Conservation (phyloP, 345 rosid genomes). For the Eutrema yunnanense region DNA sequence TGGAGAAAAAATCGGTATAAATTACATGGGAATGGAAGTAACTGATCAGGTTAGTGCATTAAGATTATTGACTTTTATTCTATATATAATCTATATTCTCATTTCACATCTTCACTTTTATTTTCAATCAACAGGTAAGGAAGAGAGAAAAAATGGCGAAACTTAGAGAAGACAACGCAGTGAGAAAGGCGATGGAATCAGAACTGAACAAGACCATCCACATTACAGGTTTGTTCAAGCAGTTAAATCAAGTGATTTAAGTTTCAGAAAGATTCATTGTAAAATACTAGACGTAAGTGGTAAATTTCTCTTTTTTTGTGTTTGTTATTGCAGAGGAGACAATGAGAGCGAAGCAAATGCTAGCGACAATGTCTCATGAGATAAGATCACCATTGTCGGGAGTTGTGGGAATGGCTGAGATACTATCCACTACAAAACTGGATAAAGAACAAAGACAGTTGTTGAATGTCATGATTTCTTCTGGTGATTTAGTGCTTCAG, state of each 20-base stretch:
- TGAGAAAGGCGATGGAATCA: conserved; percentile 91
- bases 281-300: not conserved
- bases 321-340: conserved; percentile 71
- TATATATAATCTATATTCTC: not conserved
- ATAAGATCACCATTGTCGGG: conserved; percentile 92
- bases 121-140: conserved; percentile 40
- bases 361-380: conserved; percentile 98
- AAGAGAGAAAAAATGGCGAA: conserved; percentile 86
- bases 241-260: not conserved
- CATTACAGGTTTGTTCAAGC: conserved; percentile 62
- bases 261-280: not conserved
- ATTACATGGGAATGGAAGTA: conserved; percentile 96
- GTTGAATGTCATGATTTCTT: conserved; percentile 88
- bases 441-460: conserved; percentile 72
- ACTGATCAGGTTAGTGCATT: conserved; percentile 70
- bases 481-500: conserved; percentile 95
- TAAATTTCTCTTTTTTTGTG: not conserved
- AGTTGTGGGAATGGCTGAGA: conserved; percentile 97
- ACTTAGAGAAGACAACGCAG: conserved; percentile 94
- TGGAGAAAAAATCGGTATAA: conserved; percentile 81
- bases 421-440: conserved; percentile 68
- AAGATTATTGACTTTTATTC: not conserved
- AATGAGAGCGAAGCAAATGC: conserved; percentile 95
- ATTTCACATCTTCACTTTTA: not conserved
- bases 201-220: conserved; percentile 92